Base-by-base conservation (phyloP, 768 basidiomycete genomes). In the Leucosporidium scottii region DNA sequence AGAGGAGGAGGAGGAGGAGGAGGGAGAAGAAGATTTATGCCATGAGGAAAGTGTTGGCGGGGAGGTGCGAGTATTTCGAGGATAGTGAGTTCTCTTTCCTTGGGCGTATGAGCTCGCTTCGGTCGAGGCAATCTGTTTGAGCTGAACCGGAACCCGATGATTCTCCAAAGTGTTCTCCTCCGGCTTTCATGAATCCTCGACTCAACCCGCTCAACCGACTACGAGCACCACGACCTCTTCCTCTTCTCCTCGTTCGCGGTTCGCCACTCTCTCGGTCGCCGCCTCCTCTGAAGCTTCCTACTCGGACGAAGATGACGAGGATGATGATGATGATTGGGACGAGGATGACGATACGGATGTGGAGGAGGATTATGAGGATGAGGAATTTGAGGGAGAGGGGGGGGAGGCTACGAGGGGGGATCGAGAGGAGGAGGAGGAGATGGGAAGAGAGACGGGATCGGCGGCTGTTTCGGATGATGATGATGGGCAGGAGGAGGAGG, bases 51-150 rank as follows among this genome's bases (percentile, higher is more conserved):
- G 69, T 81, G 23, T 70, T 81, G 13, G 64, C 65, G 1, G 69
- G 70, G 20, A 66, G 79, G 30, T 75, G 76, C 59, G 79, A 79
- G 25, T 79, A 79, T 66, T 79, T 79, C 58, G 55, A 68, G 23
- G 59, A 30, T 28, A 70, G 68, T 68, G 50, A 44, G 65, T 56
- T 39, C n/a, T n/a, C n/a, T n/a, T n/a, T n/a, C n/a, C n/a, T n/a
- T n/a, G n/a, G n/a, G n/a, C n/a, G n/a, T n/a, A n/a, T n/a, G n/a
- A n/a, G n/a, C n/a, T n/a, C n/a, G n/a, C n/a, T n/a, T n/a, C n/a
- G n/a, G n/a, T n/a, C n/a, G n/a, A n/a, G n/a, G n/a, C n/a, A n/a
- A n/a, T n/a, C n/a, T n/a, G n/a, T 27, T 39, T 31, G 55, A 23
- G 1, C 4, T 20, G 30, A 15, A 27, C 2, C 3, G 23, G n/a